Evolutionary conservation across 2,329 filamentous ascomycete species (phyloP), one percentile per base, ranked within the genome.

Genomic region (Fonsecaea erecta): DNA sequence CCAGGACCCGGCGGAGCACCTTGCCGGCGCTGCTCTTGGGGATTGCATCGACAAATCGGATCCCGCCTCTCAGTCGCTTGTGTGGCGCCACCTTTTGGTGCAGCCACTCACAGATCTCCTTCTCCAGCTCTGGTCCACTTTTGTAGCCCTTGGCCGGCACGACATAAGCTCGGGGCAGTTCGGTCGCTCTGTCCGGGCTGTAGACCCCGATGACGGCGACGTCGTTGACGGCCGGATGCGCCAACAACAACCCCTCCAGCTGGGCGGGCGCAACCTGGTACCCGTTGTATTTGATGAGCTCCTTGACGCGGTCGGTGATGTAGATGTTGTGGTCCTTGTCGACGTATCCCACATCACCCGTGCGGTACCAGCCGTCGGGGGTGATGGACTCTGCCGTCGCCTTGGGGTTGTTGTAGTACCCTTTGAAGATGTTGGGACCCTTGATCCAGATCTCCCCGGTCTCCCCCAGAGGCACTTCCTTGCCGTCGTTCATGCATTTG

Each of bases 231-330:
- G 80, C 78, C 14, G 79, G 77, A 64, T 85, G 82, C 8, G 79
- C 77, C 1, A 82, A 74, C 18, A 86, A 74, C 21, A 84, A 70
- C 3, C 84, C 84, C 68, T 86, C 88, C 5, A 90, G 80, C 75
- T 90, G 88, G 1, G 88, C 88, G 0, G 88, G 88, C 0, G 88
- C 81, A 1, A 91, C 88, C 74, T 90, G 88, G 78, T 90, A 90
- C 0, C 88, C 88, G 77, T 91, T 89, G 75, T 85, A 89, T 77
- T 90, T 86, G 74, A 82, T 83, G 40, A 81, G 75, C 67, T 80
- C 82, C 80, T 91, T 92, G 35, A 92, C 82, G 6, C 93, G 89
- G 74, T 97, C 93, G 0, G 93, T 96, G 74, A 96, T 93, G 80
- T 88, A 96, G 72, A 96, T 90, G 74, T 96, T 91, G 21, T 90